Base-by-base conservation (phyloP, 441 rosid species). In the Kokia cookei region DNA sequence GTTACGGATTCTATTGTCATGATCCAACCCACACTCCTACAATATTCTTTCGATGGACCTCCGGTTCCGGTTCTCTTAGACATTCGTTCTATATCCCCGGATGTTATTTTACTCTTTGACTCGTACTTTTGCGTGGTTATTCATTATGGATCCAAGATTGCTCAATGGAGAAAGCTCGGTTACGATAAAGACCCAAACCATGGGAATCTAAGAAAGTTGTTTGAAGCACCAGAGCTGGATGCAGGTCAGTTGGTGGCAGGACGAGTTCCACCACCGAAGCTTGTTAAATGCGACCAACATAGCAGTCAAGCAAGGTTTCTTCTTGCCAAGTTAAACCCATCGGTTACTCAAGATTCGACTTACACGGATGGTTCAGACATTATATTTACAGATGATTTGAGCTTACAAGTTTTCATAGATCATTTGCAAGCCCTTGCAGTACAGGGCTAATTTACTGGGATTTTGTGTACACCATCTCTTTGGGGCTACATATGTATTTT, bases 271-370 rank as follows among this genome's bases (percentile, higher is more conserved):
- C 82, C 88, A 70, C 96, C 98, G 0, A 86, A 86, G 84, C 75
- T 90, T 40, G 86, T 94, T 32, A 85, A 92, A 80, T 94, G 99
- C 48, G 92, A 95, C 75, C 99, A 95, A 80, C 96, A 94, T 77
- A 77, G 97, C 71, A 92, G 97, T 73, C 96, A 89, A 78, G 97
- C 98, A 19, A 84, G 98, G 86, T 94, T 94, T 78, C 96, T 94
- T 73, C 94, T 94, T 37, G 99, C 99, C 40, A 94, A 93, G 81
- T 84, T 93, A 78, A 91, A 91, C 77, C 96, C 96, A 19, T 91
- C 92, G 5, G 84, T 91, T 50, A 90, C 96, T 19, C 98, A 93
- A 75, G 84, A 91, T 65, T 86, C 97, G 12, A 84, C 81, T 3
- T 79, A 84, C 65, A 82, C 74, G 0, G 90, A 86, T 51, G 98